Evolutionary conservation across 2,329 filamentous ascomycete genomes (phyloP).

Genomic region (Exophiala alcalophila): DNA sequence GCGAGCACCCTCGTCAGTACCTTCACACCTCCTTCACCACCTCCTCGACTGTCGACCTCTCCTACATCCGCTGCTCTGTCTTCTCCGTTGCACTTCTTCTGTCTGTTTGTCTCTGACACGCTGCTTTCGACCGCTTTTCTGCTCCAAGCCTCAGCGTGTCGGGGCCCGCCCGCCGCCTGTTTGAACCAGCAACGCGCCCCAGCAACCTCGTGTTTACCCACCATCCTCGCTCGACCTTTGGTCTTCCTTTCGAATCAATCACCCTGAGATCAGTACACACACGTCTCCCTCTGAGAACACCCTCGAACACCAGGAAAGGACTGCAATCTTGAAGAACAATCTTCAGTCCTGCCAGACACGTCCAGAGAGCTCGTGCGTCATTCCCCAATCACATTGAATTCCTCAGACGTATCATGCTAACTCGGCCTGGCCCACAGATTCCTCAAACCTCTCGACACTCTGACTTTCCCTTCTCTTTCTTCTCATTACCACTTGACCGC

Average conservation of each 20-base stretch:
- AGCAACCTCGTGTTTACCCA: constrained; percentile 8
- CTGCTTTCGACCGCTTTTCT: constrained; percentile 2
- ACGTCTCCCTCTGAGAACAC: not conserved
- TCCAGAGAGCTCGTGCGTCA: constrained; percentile 30
- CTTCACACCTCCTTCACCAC: constrained; percentile 5
- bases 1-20: constrained; percentile 8
- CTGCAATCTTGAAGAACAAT: too few species aligned
- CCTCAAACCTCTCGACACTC: constrained; percentile 10
- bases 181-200: constrained; percentile 19
- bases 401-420: constrained; percentile 18
- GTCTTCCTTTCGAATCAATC: constrained; percentile 5
- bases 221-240: not conserved
- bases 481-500: constrained; percentile 11
- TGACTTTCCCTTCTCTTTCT: constrained; percentile 3
- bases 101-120: constrained; percentile 8
- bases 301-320: too few species aligned
- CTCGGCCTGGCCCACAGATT: constrained; percentile 6
- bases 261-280: not conserved
- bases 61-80: constrained; percentile 7
- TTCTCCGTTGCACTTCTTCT: not conserved
- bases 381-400: constrained; percentile 28
- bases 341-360: constrained; percentile 13
- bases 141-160: too few species aligned
- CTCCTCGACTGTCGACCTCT: constrained; percentile 9
- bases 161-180: too few species aligned